phyloP scores from a whole-genome alignment of 352 stramenopile species.

The Phytophthora sp. region DNA sequence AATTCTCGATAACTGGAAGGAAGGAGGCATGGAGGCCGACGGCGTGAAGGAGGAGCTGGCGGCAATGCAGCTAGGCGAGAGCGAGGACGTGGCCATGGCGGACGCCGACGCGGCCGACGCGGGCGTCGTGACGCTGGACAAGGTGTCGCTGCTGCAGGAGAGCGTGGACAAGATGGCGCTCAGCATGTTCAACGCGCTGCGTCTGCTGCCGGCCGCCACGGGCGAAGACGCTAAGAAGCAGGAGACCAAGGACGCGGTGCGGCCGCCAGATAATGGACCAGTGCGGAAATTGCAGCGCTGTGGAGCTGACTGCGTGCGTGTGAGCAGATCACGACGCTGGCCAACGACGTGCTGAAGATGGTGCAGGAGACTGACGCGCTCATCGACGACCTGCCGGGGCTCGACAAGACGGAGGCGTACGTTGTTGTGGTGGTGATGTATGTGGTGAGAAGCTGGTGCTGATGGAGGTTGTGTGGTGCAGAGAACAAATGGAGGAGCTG shows the following conservation, averaged over 20 bases:
- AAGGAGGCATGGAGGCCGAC: constrained; percentile 23
- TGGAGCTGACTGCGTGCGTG: constrained; percentile 2
- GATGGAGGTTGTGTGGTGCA: constrained; percentile 14
- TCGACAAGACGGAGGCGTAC: constrained; percentile 83
- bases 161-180: constrained; percentile 88
- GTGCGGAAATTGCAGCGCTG: background rate
- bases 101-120: constrained; percentile 34
- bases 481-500: constrained; percentile 83
- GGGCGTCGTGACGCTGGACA: constrained; percentile 56
- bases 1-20: too few relatives aligned
- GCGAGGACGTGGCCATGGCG: constrained; percentile 30
- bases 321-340: constrained; percentile 71
- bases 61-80: constrained; percentile 31
- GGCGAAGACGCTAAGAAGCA: constrained; percentile 53
- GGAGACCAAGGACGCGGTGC: constrained; percentile 64
- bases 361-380: constrained; percentile 81
- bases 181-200: constrained; percentile 89
- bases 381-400: constrained; percentile 80
- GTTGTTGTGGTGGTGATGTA: background rate
- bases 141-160: constrained; percentile 84
- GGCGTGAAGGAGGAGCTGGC: constrained; percentile 36
- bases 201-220: constrained; percentile 63
- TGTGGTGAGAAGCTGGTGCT: background rate
- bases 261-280: background rate
- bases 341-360: constrained; percentile 78